Percentiles rank a stretch among this genome's conserved stretches.
Evolutionary conservation across 306 rosid genomes (phyloP).

Genomic region (Echinosophora koreensis): DNA sequence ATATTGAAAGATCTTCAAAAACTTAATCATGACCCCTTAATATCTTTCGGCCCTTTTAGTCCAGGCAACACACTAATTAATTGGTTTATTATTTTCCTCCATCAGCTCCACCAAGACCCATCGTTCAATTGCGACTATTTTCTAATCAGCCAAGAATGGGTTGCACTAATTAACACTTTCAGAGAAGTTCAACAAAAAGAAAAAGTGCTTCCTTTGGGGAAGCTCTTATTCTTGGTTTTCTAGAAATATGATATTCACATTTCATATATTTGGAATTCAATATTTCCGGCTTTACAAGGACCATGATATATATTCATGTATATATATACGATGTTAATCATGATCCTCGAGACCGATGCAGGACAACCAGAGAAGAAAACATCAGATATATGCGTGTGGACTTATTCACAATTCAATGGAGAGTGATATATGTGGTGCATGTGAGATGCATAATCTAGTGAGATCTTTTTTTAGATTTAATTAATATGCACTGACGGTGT

Average conservation of each 20-base stretch:
- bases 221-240: slow-evolving; percentile 20
- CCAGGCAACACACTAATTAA: slow-evolving; percentile 37
- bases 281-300: slow-evolving; percentile 39
- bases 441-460: background rate
- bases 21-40: slow-evolving; percentile 36
- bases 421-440: background rate
- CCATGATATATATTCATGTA: background rate
- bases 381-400: slow-evolving; percentile 11
- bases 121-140: slow-evolving; percentile 50
- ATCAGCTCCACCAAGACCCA: slow-evolving; percentile 36
- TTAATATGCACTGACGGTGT: too few species aligned
- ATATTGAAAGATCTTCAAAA: slow-evolving; percentile 32
- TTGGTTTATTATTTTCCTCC: slow-evolving; percentile 26
- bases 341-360: slow-evolving; percentile 24
- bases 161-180: slow-evolving; percentile 5
- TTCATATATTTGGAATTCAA: slow-evolving; percentile 47
- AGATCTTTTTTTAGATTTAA: background rate
- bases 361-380: background rate
- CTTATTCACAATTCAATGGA: slow-evolving; percentile 3
- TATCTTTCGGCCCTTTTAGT: slow-evolving; percentile 9
- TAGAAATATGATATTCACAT: background rate
- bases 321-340: background rate
- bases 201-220: slow-evolving; percentile 12
- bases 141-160: background rate
- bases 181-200: background rate